Evolutionary conservation across 768 basidiomycete species (phyloP), one percentile per base, ranked within the genome.

Genomic region (Hericium alpestre): DNA sequence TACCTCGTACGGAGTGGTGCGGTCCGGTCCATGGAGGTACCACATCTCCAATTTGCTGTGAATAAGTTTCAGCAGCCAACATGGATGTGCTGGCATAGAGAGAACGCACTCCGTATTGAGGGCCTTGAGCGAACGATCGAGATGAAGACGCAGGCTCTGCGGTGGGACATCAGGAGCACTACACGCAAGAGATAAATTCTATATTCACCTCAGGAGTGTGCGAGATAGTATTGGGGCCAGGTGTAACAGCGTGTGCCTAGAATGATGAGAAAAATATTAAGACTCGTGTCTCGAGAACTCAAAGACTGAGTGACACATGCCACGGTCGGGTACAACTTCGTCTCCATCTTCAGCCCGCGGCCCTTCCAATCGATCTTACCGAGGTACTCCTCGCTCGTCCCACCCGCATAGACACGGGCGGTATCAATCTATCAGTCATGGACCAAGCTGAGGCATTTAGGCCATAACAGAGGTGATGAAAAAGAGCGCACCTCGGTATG

Each of bases 331-430:
- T 75, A 76, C 16, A 81, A 74, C 65, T 86, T 86, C 0, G 82
- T 85, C 46, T 83, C 81, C 46, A 85, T 69, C 56, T 74, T 73
- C 23, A 84, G 64, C 0, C 80, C 80, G 38, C 79, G 73, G 47
- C 69, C 67, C 57, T 77, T 70, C 71, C 78, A 78, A 58, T 74
- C 69, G 55, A 77, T 71, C 67, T 78, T 70, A 6, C 79, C 81
- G n/a, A 84, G 72, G 60, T 65, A 66, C 55, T 72, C 64, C 59
- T 72, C 71, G 47, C 61, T 65, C 5, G 72, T 72, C 2, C 71
- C 69, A 1, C 62, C 64, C 7, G 55, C 50, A 56, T 70, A 71
- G n/a, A 54, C 27, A 15, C 65, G 60, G 2, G 64, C 63, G 40
- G 67, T 65, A 56, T 72, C 71, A 43, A 72, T 56, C 65, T 71